Evolutionary conservation across 1,284 basidiomycete genomes (phyloP).

Genomic region (Cystobasidiaceae sp.): DNA sequence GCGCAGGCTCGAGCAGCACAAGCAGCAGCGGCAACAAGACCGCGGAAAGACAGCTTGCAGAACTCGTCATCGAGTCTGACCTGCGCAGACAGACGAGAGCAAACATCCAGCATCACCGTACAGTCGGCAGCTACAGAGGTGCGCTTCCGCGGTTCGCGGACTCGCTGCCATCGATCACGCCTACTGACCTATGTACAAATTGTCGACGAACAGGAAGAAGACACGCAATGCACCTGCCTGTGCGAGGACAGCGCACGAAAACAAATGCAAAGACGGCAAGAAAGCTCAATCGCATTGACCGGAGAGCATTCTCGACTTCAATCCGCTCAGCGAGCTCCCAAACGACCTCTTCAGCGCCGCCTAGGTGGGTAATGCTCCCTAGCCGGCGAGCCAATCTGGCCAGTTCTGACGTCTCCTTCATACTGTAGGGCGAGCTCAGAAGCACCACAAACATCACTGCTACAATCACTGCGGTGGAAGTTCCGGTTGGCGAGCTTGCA

Average conservation of each 20-base stretch:
- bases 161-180: neutral
- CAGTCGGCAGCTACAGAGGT: constrained; percentile 82
- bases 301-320: constrained; percentile 26
- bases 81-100: constrained; percentile 69
- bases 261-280: constrained; percentile 77
- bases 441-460: neutral
- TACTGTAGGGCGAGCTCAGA: neutral
- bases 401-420: neutral
- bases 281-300: constrained; percentile 66
- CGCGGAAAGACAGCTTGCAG: constrained; percentile 54
- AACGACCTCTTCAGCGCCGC: neutral
- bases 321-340: neutral
- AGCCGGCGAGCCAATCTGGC: neutral
- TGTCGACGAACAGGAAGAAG: too few species aligned
- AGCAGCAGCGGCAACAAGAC: constrained; percentile 24
- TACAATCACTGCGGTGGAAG: constrained; percentile 9
- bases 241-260: constrained; percentile 82
- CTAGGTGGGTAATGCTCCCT: neutral
- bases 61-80: constrained; percentile 75
- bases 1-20: constrained; percentile 4
- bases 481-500: constrained; percentile 6
- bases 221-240: constrained; percentile 81
- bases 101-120: constrained; percentile 81
- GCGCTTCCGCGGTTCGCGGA: neutral
- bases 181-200: neutral